Evolutionary conservation across 2,329 filamentous ascomycete genomes (phyloP).

Genomic region (Microcyclospora pomicola): DNA sequence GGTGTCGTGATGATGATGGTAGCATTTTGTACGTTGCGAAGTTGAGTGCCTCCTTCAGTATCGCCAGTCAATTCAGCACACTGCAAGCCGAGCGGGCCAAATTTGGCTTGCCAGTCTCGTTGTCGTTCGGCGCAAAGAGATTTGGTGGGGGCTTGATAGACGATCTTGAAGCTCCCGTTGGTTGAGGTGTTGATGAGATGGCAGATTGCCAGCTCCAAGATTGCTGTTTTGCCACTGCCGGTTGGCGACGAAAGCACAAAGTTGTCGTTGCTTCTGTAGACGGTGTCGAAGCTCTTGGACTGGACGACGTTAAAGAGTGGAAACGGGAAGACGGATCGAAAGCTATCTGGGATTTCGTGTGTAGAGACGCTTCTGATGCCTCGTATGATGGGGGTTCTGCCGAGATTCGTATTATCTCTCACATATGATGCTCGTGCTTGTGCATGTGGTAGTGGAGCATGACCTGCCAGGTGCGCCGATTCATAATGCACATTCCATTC

Average conservation of each 20-base stretch:
- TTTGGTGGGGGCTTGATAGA: slow-evolving; percentile 78
- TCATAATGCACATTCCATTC: background rate
- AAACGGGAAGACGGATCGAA: slow-evolving; percentile 58
- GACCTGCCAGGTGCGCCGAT: background rate
- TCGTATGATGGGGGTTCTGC: slow-evolving; percentile 31
- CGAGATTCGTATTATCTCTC: background rate
- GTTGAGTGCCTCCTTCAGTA: slow-evolving; percentile 48
- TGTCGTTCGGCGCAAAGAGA: slow-evolving; percentile 65
- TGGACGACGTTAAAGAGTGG: slow-evolving; percentile 69
- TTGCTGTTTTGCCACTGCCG: slow-evolving; percentile 70
- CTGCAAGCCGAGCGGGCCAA: slow-evolving; percentile 49
- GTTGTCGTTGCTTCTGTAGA: slow-evolving; percentile 59
- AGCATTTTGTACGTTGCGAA: slow-evolving; percentile 56
- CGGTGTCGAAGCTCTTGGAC: slow-evolving; percentile 57
- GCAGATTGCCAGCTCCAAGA: slow-evolving; percentile 73
- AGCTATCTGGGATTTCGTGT: slow-evolving; percentile 51
- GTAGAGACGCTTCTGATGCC: slow-evolving; percentile 48
- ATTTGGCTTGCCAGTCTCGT: slow-evolving; percentile 66
- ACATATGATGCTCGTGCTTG: no score
- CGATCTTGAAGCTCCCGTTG: slow-evolving; percentile 57
- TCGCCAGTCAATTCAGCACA: slow-evolving; percentile 75
- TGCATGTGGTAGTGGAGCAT: background rate
- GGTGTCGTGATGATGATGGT: slow-evolving; percentile 78
- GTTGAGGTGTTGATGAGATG: slow-evolving; percentile 45
- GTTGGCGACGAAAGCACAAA: slow-evolving; percentile 70